Percentiles rank a stretch among this genome's conserved stretches.
phyloP scores from a whole-genome alignment of 768 basidiomycete species.

The Suillus weaverae region DNA sequence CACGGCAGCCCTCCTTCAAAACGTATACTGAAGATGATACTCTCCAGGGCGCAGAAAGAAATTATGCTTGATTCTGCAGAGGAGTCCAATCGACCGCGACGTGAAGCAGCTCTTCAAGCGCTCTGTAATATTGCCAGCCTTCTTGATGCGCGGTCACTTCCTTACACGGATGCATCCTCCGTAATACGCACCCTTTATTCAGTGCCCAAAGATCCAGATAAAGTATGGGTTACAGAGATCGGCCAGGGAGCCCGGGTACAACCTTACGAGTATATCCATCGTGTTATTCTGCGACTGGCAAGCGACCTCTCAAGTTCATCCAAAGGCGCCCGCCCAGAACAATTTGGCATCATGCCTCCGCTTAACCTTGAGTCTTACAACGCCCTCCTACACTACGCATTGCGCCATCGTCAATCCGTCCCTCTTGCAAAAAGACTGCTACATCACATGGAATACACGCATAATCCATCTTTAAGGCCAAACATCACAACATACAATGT shows the following conservation, averaged over 20 bases:
- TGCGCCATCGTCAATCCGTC: constrained; percentile 58
- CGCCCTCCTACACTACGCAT: constrained; percentile 62
- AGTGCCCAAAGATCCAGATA: constrained; percentile 40
- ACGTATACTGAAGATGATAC: constrained; percentile 35
- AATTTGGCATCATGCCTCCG: constrained; percentile 28
- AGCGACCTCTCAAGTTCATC: constrained; percentile 13
- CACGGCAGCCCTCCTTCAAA: constrained; percentile 25
- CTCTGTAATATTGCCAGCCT: constrained; percentile 57
- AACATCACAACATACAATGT: constrained; percentile 57
- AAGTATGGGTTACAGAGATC: constrained; percentile 38
- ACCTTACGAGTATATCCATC: constrained; percentile 50
- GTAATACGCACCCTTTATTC: constrained; percentile 49
- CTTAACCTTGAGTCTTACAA: constrained; percentile 52
- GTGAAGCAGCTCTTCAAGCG: constrained; percentile 51
- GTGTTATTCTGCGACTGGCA: constrained; percentile 44
- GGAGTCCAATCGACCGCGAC: constrained; percentile 19
- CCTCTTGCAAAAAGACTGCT: constrained; percentile 48
- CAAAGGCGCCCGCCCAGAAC: neutral
- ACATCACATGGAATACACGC: constrained; percentile 51
- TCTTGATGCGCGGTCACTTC: constrained; percentile 50
- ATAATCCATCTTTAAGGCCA: constrained; percentile 44
- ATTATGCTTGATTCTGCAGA: constrained; percentile 29
- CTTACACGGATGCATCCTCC: constrained; percentile 42
- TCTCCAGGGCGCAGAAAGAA: constrained; percentile 27
- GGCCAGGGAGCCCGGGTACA: constrained; percentile 30